Base-by-base conservation (phyloP, 2,329 filamentous ascomycete species). In the Parasarocladium wereldwijsianum region DNA sequence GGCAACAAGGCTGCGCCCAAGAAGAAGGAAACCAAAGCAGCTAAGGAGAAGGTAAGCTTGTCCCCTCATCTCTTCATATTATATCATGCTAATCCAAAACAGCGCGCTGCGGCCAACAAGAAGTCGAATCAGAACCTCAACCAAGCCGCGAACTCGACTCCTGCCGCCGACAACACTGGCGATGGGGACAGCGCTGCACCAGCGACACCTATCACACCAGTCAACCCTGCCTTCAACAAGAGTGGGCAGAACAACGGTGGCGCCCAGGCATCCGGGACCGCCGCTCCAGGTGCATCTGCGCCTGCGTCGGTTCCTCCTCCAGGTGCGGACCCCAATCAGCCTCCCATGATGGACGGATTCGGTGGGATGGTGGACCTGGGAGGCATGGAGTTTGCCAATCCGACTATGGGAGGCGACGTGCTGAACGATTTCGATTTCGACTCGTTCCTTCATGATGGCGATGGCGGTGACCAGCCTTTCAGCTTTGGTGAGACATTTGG, bases 1-100 rank as follows among this genome's bases (percentile, higher is more conserved):
- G 51, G 61, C 2, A 76, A 74, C 46, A 87, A 87, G 59, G 54
- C 76, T 4, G 74, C 70, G 19, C 77, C 79, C 1, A 85, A 83
- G 52, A 87, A 87, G 66, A 81, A 83, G 60, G 71, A 74, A 18
- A 58, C 56, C 5, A 77, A 76, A 52, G 65, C 60, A 36, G 60
- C 68, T 5, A 79, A 76, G 52, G 61, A 56, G 34, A 82, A 83
- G 73, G 77, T 81, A 66, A 17, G 14, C 17, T 8, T 4, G 23
- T 15, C 26, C 10, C 19, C 14, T 8, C 9, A 17, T 23, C 5
- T 6, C 6, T n/a, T n/a, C 3, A n/a, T n/a, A n/a, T 24, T 25
- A 24, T 15, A 12, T 34, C 13, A 36, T 29, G 33, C 29, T 43
- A 25, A 44, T 22, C 32, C 45, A 38, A 34, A 38, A 26, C 38